phyloP scores from a whole-genome alignment of 441 rosid species.

The Melastoma candidum region DNA sequence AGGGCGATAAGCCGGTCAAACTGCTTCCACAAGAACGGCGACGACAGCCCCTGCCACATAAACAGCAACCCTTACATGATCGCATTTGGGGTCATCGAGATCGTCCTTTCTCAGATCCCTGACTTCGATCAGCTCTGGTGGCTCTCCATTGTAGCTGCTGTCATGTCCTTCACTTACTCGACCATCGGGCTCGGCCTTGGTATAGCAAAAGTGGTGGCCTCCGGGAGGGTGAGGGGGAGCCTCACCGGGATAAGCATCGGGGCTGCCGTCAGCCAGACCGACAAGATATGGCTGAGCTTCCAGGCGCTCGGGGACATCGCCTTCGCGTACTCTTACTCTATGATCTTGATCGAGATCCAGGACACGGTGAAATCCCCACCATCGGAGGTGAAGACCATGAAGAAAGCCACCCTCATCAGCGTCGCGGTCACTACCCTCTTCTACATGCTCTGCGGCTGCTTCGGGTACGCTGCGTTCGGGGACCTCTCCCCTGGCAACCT shows the following conservation, averaged over 20 bases:
- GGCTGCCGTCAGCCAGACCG: neutral
- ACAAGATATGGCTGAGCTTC: conserved; percentile 10
- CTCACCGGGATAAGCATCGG: conserved; percentile 12
- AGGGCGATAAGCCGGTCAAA: conserved; percentile 4
- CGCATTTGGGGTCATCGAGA: conserved; percentile 13
- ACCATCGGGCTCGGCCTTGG: conserved; percentile 14
- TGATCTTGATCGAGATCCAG: conserved; percentile 13
- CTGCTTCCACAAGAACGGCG: conserved; percentile 7
- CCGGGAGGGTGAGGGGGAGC: conserved; percentile 7
- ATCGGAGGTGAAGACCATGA: too few relatives aligned
- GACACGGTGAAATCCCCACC: neutral
- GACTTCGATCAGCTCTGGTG: conserved; percentile 19
- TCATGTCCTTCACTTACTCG: conserved; percentile 19
- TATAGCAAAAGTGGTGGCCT: conserved; percentile 11
- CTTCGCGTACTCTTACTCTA: conserved; percentile 11
- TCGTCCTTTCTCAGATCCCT: conserved; percentile 15
- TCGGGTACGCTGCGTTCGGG: too few relatives aligned
- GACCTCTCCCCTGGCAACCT: too few relatives aligned
- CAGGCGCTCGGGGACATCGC: conserved; percentile 15
- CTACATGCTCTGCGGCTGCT: too few relatives aligned
- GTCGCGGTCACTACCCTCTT: too few relatives aligned
- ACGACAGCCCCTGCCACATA: neutral
- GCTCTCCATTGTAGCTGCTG: conserved; percentile 16
- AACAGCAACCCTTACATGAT: conserved; percentile 14
- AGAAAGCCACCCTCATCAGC: too few relatives aligned